Conservation (phyloP, 495 filamentous ascomycete genomes). For the Hyaloscypha hepaticicola region DNA sequence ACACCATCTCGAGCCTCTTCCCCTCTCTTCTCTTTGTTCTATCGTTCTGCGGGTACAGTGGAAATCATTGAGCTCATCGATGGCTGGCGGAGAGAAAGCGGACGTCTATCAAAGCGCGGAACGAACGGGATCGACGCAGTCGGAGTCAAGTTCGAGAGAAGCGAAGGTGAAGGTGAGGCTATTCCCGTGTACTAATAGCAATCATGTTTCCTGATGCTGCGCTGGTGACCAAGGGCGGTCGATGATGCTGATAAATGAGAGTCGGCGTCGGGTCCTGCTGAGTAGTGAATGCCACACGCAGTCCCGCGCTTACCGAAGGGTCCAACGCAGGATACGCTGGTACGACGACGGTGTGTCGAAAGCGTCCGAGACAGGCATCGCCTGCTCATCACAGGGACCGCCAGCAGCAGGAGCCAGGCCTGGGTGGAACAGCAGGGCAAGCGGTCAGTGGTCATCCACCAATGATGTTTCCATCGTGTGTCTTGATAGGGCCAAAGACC, state of each 20-base stretch:
- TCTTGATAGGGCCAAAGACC: background rate
- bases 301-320: background rate
- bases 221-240: background rate
- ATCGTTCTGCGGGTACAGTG: background rate
- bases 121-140: background rate
- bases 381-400: background rate
- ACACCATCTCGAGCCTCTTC: constrained; percentile 8
- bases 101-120: background rate
- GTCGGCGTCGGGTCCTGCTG: background rate
- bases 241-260: constrained; percentile 1
- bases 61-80: constrained; percentile 11
- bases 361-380: background rate
- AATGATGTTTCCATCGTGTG: background rate
- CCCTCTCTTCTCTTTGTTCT: background rate
- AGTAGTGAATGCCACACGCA: background rate
- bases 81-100: constrained; percentile 14
- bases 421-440: background rate
- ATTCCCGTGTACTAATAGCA: constrained; percentile 3
- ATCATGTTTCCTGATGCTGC: background rate
- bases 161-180: background rate
- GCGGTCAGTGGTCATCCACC: background rate
- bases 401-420: background rate
- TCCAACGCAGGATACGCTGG: background rate
- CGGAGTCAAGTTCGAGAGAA: background rate
- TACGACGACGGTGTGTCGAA: background rate